These are phyloP conservation scores for Astrocystis sublimbata DNA, from an alignment of 495 filamentous ascomycete species.

Conservation along the genomic window DNA sequence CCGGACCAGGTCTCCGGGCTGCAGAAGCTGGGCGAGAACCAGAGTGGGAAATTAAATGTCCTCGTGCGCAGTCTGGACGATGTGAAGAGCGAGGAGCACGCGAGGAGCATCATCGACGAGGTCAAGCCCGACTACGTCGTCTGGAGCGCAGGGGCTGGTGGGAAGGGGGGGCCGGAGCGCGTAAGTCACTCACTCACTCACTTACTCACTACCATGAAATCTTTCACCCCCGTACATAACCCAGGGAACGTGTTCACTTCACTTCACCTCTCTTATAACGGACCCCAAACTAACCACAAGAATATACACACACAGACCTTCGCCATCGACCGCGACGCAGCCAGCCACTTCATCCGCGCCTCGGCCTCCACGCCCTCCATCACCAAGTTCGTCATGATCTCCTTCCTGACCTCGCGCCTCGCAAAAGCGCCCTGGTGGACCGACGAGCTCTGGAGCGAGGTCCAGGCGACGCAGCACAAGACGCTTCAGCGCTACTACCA, in stretches of 20 bases:
- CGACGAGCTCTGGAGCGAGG: conserved; percentile 56
- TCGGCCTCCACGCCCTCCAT: conserved; percentile 58
- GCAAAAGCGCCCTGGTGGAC: conserved; percentile 65
- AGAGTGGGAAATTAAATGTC: conserved; percentile 55
- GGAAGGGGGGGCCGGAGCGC: conserved; percentile 67
- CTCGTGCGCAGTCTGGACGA: conserved; percentile 66
- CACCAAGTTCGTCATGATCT: conserved; percentile 74
- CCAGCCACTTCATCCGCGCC: conserved; percentile 68
- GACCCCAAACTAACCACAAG: background rate
- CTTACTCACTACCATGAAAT: no score
- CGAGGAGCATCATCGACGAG: conserved; percentile 59
- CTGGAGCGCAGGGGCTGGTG: conserved; percentile 79
- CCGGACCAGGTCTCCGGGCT: conserved; percentile 65
- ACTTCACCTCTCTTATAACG: no score
- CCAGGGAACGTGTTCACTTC: no score
- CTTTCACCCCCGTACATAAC: no score
- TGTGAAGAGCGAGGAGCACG: conserved; percentile 62
- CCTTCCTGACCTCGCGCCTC: conserved; percentile 62
- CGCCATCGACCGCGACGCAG: conserved; percentile 66
- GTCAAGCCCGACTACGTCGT: conserved; percentile 70
- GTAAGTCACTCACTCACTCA: conserved; percentile 25
- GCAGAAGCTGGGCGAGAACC: conserved; percentile 55
- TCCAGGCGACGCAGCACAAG: conserved; percentile 53
- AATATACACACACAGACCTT: conserved; percentile 33
- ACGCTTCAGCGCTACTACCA: conserved; percentile 65